Conservation (phyloP, 1,139 yeast species). For the Debaryomyces nepalensis region DNA sequence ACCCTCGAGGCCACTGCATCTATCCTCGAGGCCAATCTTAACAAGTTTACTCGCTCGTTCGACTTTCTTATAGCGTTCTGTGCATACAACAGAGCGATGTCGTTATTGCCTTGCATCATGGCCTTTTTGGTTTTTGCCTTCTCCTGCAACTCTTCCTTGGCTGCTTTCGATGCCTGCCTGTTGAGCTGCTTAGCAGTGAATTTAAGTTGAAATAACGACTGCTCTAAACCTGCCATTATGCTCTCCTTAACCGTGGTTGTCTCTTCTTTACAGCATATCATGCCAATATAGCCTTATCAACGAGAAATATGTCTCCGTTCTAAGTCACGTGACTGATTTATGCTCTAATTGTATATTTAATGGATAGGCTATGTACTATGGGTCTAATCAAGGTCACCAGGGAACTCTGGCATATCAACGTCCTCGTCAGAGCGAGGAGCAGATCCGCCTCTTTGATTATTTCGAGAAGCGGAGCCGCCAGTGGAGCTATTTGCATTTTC, state of each 20-base stretch:
- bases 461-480: neutral
- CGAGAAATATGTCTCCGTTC: neutral
- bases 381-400: constrained; percentile 23
- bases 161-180: constrained; percentile 87
- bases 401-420: constrained; percentile 23
- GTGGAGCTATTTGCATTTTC: constrained; percentile 14
- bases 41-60: constrained; percentile 80
- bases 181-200: constrained; percentile 94
- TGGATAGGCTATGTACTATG: neutral
- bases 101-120: constrained; percentile 81
- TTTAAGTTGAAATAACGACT: constrained; percentile 54
- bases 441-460: neutral
- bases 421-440: constrained; percentile 18
- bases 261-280: too few relatives aligned
- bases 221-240: constrained; percentile 52
- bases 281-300: constrained; percentile 1
- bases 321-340: constrained; percentile 1
- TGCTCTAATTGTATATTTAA: too few relatives aligned
- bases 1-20: constrained; percentile 97
- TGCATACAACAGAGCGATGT: constrained; percentile 92
- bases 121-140: constrained; percentile 92
- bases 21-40: constrained; percentile 83
- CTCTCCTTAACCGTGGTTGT: neutral
- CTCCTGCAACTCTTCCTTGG: constrained; percentile 86
- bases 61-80: constrained; percentile 94